phyloP scores from a whole-genome alignment of 495 filamentous ascomycete species.

The Melanomma pulvis-pyrius region DNA sequence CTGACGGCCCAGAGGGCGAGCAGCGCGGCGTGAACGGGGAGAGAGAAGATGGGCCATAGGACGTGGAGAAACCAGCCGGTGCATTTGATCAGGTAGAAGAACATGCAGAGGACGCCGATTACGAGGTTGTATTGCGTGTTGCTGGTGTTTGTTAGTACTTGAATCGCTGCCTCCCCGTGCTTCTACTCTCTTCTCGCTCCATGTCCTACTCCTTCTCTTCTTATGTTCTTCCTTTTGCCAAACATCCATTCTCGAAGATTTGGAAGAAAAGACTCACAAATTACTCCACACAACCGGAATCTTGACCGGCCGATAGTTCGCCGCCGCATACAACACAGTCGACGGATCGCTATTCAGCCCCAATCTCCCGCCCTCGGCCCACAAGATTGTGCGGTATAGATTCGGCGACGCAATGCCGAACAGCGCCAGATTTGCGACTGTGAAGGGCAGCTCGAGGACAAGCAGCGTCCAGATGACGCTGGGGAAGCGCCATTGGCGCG shows the following conservation, averaged over 20 bases:
- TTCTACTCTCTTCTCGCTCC: background rate
- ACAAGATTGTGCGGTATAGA: constrained; percentile 75
- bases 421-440: constrained; percentile 71
- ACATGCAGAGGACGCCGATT: constrained; percentile 73
- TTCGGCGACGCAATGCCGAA: constrained; percentile 82
- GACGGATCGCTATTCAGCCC: constrained; percentile 82
- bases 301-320: constrained; percentile 69
- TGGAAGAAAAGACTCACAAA: constrained; percentile 55
- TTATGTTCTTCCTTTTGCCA: background rate
- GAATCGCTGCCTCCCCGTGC: background rate
- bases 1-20: constrained; percentile 67
- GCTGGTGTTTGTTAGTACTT: constrained; percentile 52
- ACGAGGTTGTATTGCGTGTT: constrained; percentile 80
- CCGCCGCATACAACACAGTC: constrained; percentile 71
- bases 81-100: constrained; percentile 65
- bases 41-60: constrained; percentile 69
- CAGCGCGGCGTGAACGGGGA: constrained; percentile 60
- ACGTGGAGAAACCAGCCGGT: constrained; percentile 71
- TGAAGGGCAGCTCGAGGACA: constrained; percentile 67
- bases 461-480: constrained; percentile 67
- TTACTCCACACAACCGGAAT: constrained; percentile 80
- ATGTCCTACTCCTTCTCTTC: background rate
- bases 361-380: constrained; percentile 77
- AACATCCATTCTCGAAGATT: background rate
- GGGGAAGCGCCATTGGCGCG: constrained; percentile 62